These are phyloP conservation scores for Mycena metata DNA, from an alignment of 768 basidiomycete species.

Conservation along the genomic window DNA sequence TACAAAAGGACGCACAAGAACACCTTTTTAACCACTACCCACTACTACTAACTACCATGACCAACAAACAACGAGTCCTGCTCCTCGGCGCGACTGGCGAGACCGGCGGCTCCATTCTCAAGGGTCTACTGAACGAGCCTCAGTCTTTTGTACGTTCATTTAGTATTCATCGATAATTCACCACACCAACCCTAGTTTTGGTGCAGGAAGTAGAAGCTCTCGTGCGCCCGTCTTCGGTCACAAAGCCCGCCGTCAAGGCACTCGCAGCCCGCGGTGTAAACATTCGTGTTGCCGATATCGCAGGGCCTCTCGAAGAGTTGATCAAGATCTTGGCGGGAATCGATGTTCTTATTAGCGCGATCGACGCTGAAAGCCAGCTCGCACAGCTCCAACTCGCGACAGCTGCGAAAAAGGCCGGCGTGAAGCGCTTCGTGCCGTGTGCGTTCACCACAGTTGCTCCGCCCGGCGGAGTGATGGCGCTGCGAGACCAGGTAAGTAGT, in stretches of 20 bases:
- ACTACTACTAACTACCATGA: too few relatives aligned
- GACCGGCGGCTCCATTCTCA: constrained; percentile 31
- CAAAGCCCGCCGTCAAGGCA: constrained; percentile 15
- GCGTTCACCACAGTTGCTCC: constrained; percentile 28
- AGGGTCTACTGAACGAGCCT: constrained; percentile 5
- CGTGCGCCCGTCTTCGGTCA: constrained; percentile 27
- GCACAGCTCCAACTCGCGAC: constrained; percentile 26
- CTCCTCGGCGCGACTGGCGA: constrained; percentile 33
- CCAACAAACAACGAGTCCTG: constrained; percentile 19
- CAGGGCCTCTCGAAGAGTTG: constrained; percentile 8
- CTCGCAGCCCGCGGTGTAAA: constrained; percentile 18
- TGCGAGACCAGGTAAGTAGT: constrained; percentile 22
- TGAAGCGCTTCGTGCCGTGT: constrained; percentile 34
- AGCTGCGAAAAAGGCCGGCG: constrained; percentile 30
- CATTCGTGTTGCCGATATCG: constrained; percentile 29
- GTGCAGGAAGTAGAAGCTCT: constrained; percentile 24
- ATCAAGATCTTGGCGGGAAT: constrained; percentile 11
- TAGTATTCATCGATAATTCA: too few relatives aligned
- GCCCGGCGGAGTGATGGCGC: constrained; percentile 14
- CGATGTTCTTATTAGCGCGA: constrained; percentile 32
- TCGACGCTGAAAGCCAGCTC: constrained; percentile 21
- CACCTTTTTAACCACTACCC: too few relatives aligned
- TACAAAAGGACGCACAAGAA: too few relatives aligned
- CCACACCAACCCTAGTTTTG: not conserved
- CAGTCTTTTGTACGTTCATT: constrained; percentile 11